Evolutionary conservation across 176 grass and related monocot species (phyloP).

Genomic region (Lolium multiflorum): DNA sequence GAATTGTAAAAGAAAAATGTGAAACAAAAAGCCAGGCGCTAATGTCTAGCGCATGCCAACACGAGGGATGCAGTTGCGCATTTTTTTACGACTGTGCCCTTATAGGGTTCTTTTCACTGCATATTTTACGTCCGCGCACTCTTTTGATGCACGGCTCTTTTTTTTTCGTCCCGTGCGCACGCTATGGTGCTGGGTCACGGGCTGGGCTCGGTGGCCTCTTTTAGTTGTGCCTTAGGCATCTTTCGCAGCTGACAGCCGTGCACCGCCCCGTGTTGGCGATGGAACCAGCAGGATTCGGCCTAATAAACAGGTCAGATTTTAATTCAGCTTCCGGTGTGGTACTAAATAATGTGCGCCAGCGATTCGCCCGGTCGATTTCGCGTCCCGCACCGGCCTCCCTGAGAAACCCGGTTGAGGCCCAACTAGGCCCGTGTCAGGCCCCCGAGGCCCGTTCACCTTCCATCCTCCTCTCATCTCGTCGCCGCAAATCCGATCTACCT

Average conservation of each 20-base stretch:
- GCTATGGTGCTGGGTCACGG: not conserved
- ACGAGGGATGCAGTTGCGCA: too few relatives aligned
- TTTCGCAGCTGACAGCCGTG: not conserved
- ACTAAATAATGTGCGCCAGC: not conserved
- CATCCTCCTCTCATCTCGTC: not conserved
- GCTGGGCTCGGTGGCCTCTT: not conserved
- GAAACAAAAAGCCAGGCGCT: too few relatives aligned
- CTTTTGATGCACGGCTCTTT: not conserved
- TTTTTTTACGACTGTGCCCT: too few relatives aligned
- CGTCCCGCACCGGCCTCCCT: not conserved
- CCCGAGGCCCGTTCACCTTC: not conserved
- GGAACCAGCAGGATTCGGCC: rapidly evolving
- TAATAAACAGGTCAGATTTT: not conserved
- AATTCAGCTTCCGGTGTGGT: not conserved
- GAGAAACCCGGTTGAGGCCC: not conserved
- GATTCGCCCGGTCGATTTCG: not conserved
- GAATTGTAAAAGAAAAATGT: too few relatives aligned
- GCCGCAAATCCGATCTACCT: too few relatives aligned
- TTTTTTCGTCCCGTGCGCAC: not conserved
- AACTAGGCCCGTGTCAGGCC: not conserved
- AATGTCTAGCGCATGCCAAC: too few relatives aligned
- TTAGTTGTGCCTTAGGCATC: not conserved
- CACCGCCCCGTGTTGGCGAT: not conserved
- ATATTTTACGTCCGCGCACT: too few relatives aligned
- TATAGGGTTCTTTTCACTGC: too few relatives aligned